Percentiles rank a stretch among this genome's conserved stretches.
Evolutionary conservation across 306 rosid species (phyloP).

Genomic region (Vigna radiata): DNA sequence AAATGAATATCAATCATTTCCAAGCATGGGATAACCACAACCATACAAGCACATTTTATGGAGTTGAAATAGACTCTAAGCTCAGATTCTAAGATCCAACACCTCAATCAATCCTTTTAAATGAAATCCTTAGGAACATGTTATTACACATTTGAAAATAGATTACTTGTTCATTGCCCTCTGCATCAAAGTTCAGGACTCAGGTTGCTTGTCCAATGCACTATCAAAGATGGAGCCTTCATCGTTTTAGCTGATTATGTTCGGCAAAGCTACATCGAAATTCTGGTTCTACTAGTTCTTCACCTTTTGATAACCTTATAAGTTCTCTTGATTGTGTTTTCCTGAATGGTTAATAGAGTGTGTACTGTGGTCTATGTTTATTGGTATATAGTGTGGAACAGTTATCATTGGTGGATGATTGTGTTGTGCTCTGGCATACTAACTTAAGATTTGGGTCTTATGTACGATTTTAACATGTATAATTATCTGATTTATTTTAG

Average conservation of each 20-base stretch:
- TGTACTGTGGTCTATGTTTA: too few relatives aligned
- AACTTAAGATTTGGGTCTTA: not conserved
- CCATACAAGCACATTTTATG: not conserved
- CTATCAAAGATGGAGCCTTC: too few relatives aligned
- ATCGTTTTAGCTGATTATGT: not conserved
- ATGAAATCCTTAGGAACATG: not conserved
- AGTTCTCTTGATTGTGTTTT: not conserved
- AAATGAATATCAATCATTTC: too few relatives aligned
- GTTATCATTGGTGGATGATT: not conserved
- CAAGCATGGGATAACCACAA: too few relatives aligned
- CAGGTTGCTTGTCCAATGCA: too few relatives aligned
- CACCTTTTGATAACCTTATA: not conserved
- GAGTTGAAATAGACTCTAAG: not conserved
- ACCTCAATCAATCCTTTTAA: not conserved
- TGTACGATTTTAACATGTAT: not conserved
- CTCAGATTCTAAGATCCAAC: not conserved
- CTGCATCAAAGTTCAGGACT: not conserved
- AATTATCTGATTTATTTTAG: not conserved
- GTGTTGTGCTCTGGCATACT: not conserved
- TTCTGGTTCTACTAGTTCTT: slow-evolving; percentile 1
- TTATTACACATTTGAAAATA: not conserved
- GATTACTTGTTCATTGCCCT: not conserved
- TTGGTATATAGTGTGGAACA: not conserved
- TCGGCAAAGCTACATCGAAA: not conserved
- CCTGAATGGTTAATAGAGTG: not conserved